These are phyloP conservation scores for Cymodocea nodosa DNA, from an alignment of 116 monocot species.

Conservation along the genomic window DNA sequence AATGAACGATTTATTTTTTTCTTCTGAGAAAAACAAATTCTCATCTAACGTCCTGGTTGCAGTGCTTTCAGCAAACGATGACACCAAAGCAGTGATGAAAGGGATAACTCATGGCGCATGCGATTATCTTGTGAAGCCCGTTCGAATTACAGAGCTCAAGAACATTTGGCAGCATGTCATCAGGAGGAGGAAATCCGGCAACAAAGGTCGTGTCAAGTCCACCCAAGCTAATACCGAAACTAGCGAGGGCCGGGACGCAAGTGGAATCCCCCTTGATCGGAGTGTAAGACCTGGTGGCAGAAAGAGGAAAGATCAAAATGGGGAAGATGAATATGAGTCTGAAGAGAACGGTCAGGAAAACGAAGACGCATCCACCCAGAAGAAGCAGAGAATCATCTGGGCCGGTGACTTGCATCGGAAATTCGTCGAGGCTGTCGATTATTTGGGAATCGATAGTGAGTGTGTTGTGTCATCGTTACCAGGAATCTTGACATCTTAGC, in stretches of 20 bases:
- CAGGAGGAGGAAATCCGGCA: conserved; percentile 2
- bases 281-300: neutral
- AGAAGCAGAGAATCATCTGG: conserved; percentile 89
- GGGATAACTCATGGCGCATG: conserved; percentile 24
- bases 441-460: conserved; percentile 72
- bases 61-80: conserved; percentile 92
- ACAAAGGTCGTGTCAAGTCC: neutral
- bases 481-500: neutral
- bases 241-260: neutral
- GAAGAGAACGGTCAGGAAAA: conserved; percentile 15
- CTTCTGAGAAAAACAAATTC: neutral
- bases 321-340: conserved; percentile 4
- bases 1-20: neutral
- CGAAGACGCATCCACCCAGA: conserved; percentile 41
- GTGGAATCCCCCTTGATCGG: neutral
- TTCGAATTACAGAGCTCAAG: conserved; percentile 12
- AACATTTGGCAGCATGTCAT: conserved; percentile 20
- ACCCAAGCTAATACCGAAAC: neutral
- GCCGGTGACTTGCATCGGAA: conserved; percentile 54
- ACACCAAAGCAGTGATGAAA: conserved; percentile 85
- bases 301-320: conserved; percentile 8
- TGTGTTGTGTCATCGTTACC: neutral
- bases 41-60: conserved; percentile 4
- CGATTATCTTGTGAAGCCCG: conserved; percentile 17
- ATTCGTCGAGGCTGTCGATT: conserved; percentile 64